A percentile compares a stretch with the other conserved stretches of the same genome.
Conservation (phyloP, 164 flowering plant genomes). For the Magnolia kwangsiensis region DNA sequence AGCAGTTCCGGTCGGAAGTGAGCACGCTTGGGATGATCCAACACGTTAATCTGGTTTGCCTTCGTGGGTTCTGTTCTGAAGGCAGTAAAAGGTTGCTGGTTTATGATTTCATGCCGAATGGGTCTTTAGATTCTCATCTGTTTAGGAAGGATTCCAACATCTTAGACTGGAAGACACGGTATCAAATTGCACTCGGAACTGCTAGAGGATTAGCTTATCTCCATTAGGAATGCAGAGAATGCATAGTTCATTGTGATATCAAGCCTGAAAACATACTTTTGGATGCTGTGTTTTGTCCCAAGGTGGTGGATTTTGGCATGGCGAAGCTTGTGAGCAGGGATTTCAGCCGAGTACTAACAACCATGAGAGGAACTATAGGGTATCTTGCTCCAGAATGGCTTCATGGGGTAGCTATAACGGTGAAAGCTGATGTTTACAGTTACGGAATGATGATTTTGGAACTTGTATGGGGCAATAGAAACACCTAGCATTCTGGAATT, state of each 20-base stretch:
- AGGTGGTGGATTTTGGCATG: slow-evolving; percentile 36
- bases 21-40: slow-evolving; percentile 65
- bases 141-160: slow-evolving; percentile 11
- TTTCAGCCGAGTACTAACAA: slow-evolving; percentile 32
- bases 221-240: slow-evolving; percentile 33
- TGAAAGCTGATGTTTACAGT: slow-evolving; percentile 38
- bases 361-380: slow-evolving; percentile 42
- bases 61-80: slow-evolving; percentile 53
- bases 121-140: slow-evolving; percentile 38
- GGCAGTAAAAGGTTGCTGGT: slow-evolving; percentile 40
- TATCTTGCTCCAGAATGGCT: slow-evolving; percentile 42
- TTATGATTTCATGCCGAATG: slow-evolving; percentile 53
- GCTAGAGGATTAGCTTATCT: slow-evolving; percentile 33
- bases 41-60: slow-evolving; percentile 50
- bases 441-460: slow-evolving; percentile 37
- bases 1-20: slow-evolving; percentile 56
- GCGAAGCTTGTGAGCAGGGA: slow-evolving; percentile 34
- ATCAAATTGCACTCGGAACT: slow-evolving; percentile 29
- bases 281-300: slow-evolving; percentile 29
- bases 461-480: slow-evolving; percentile 32
- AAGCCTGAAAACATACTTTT: slow-evolving; percentile 39
- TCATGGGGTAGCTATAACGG: slow-evolving; percentile 30
- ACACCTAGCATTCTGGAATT: slow-evolving; percentile 14
- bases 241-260: slow-evolving; percentile 36
- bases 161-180: slow-evolving; percentile 30